phyloP scores from a whole-genome alignment of 2,329 filamentous ascomycete species.

The Alternaria novae-zelandiae region DNA sequence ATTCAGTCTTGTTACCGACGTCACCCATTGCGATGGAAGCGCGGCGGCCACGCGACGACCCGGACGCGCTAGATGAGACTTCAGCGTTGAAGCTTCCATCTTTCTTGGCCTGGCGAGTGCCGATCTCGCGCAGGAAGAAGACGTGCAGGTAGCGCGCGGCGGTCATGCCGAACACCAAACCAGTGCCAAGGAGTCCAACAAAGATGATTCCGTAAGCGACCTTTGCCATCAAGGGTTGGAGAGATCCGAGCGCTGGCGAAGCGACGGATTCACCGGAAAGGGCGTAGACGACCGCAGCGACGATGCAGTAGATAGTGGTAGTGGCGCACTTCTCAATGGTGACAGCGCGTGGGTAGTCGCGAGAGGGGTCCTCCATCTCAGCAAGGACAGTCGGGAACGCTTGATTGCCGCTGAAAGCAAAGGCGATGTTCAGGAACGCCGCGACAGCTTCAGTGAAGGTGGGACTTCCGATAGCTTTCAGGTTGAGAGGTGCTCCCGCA shows the following conservation, averaged over 20 bases:
- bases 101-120: slow-evolving; percentile 19
- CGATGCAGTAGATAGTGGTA: slow-evolving; percentile 29
- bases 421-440: slow-evolving; percentile 36
- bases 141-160: slow-evolving; percentile 31
- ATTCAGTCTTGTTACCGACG: slow-evolving; percentile 23
- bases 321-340: slow-evolving; percentile 34
- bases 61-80: slow-evolving; percentile 7
- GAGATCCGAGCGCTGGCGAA: slow-evolving; percentile 31
- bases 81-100: slow-evolving; percentile 5
- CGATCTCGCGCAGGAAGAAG: slow-evolving; percentile 29
- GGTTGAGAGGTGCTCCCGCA: slow-evolving; percentile 26
- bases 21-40: slow-evolving; percentile 18
- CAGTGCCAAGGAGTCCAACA: slow-evolving; percentile 32
- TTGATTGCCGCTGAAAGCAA: slow-evolving; percentile 37
- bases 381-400: slow-evolving; percentile 36
- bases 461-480: slow-evolving; percentile 30
- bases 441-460: slow-evolving; percentile 30
- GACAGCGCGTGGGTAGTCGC: slow-evolving; percentile 34
- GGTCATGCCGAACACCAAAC: slow-evolving; percentile 33
- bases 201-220: slow-evolving; percentile 31
- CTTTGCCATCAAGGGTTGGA: slow-evolving; percentile 30
- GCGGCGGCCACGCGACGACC: slow-evolving; percentile 22
- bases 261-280: slow-evolving; percentile 35
- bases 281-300: slow-evolving; percentile 31
- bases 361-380: slow-evolving; percentile 36